These are phyloP conservation scores for Beauveria scarabaeidicola DNA, from an alignment of 2,329 filamentous ascomycete genomes.

Conservation along the genomic window DNA sequence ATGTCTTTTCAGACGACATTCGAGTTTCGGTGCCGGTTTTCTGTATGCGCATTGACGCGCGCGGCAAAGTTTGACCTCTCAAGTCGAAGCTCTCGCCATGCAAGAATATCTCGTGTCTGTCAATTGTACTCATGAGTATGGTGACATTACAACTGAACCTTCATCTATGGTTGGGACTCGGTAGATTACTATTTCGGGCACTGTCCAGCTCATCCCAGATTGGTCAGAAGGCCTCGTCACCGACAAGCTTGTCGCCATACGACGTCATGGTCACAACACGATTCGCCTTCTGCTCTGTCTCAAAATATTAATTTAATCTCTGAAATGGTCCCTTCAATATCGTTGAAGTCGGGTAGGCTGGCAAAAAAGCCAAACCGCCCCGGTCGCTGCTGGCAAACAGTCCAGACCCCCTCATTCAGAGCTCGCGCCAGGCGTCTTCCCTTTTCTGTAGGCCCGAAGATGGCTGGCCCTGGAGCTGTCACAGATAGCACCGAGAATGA, in stretches of 20 bases:
- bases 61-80: no score
- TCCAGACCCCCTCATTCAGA: neutral
- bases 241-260: conserved; percentile 1
- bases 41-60: no score
- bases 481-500: neutral
- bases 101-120: no score
- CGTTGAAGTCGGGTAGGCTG: conserved; percentile 25
- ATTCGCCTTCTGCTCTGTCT: neutral
- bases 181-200: no score
- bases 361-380: neutral
- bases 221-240: neutral
- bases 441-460: neutral
- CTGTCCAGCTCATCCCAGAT: conserved; percentile 2
- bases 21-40: no score
- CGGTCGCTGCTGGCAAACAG: neutral
- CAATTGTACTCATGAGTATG: no score
- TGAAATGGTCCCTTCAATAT: conserved; percentile 5
- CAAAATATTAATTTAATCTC: neutral
- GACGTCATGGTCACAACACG: conserved; percentile 1
- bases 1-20: no score
- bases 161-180: no score
- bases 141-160: no score
- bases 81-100: no score
- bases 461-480: neutral
- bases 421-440: neutral